Evolutionary conservation across 495 filamentous ascomycete genomes (phyloP).

Genomic region (Penicillium odoratum): DNA sequence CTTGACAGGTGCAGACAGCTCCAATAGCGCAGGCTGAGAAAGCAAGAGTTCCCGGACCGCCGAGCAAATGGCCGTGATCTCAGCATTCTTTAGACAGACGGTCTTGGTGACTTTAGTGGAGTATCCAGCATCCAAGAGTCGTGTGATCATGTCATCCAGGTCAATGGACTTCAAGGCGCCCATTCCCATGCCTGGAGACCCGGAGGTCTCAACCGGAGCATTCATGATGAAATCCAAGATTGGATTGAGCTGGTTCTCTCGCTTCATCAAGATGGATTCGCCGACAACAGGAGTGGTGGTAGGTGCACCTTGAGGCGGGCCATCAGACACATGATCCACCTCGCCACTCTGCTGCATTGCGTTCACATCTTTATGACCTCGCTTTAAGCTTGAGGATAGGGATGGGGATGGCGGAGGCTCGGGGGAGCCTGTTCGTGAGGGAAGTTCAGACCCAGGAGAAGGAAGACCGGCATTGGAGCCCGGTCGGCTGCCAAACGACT

Average conservation of each 20-base stretch:
- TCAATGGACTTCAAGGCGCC: constrained; percentile 86
- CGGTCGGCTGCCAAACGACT: constrained; percentile 59
- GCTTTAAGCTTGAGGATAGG: constrained; percentile 73
- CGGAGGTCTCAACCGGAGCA: constrained; percentile 38
- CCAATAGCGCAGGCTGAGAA: constrained; percentile 86
- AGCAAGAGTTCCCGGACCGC: constrained; percentile 86
- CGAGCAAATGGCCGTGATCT: constrained; percentile 89
- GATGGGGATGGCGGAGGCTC: constrained; percentile 89
- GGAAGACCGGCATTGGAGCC: constrained; percentile 42
- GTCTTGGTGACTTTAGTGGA: constrained; percentile 96
- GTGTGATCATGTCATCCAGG: constrained; percentile 94
- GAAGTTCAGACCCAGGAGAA: constrained; percentile 39
- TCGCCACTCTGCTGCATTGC: constrained; percentile 83
- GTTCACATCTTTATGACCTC: constrained; percentile 73
- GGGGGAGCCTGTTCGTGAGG: constrained; percentile 49
- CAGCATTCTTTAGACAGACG: constrained; percentile 94
- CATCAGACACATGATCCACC: constrained; percentile 95
- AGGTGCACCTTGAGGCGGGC: constrained; percentile 67
- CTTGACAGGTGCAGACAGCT: constrained; percentile 95
- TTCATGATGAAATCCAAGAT: constrained; percentile 49
- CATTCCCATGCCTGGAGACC: constrained; percentile 51
- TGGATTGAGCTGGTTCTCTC: constrained; percentile 69
- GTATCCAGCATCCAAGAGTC: constrained; percentile 91
- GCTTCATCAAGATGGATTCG: constrained; percentile 72
- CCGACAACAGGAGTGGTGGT: constrained; percentile 53